Evolutionary conservation across 2,329 filamentous ascomycete species (phyloP).

Genomic region (Penicillium sp.): DNA sequence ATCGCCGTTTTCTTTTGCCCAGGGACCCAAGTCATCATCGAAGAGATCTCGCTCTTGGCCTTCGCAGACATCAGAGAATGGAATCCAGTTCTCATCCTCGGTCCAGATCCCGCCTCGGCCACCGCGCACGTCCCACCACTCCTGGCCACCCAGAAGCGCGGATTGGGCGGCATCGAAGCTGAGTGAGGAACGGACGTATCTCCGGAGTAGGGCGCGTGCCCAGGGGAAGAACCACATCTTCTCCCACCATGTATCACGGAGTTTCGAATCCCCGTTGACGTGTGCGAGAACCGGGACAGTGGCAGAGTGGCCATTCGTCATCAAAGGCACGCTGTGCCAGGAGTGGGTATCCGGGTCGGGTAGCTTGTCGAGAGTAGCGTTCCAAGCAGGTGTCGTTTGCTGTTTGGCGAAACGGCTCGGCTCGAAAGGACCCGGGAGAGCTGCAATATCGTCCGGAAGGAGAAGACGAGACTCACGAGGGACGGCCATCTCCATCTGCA

Average conservation of each 20-base stretch:
- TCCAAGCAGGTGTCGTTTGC: slow-evolving; percentile 29
- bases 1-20: slow-evolving; percentile 34
- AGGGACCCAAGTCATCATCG: slow-evolving; percentile 43
- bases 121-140: slow-evolving; percentile 48
- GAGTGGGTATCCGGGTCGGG: slow-evolving; percentile 36
- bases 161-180: slow-evolving; percentile 42
- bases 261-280: slow-evolving; percentile 34
- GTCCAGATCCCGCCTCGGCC: slow-evolving; percentile 54
- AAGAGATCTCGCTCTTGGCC: slow-evolving; percentile 46
- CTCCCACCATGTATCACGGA: slow-evolving; percentile 39
- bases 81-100: slow-evolving; percentile 46
- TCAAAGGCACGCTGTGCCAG: slow-evolving; percentile 43
- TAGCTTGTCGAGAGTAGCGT: slow-evolving; percentile 41
- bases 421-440: slow-evolving; percentile 32
- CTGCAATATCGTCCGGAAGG: slow-evolving; percentile 35
- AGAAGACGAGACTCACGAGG: slow-evolving; percentile 37
- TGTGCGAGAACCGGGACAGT: slow-evolving; percentile 45
- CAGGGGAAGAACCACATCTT: slow-evolving; percentile 48
- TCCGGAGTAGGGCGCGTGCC: slow-evolving; percentile 47
- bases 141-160: slow-evolving; percentile 44
- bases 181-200: slow-evolving; percentile 44
- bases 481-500: slow-evolving; percentile 35
- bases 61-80: slow-evolving; percentile 47
- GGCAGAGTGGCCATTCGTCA: slow-evolving; percentile 47
- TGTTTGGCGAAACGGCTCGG: slow-evolving; percentile 26